Base-by-base conservation (phyloP, 495 filamentous ascomycete genomes). In the Hyaloscypha finlandica region DNA sequence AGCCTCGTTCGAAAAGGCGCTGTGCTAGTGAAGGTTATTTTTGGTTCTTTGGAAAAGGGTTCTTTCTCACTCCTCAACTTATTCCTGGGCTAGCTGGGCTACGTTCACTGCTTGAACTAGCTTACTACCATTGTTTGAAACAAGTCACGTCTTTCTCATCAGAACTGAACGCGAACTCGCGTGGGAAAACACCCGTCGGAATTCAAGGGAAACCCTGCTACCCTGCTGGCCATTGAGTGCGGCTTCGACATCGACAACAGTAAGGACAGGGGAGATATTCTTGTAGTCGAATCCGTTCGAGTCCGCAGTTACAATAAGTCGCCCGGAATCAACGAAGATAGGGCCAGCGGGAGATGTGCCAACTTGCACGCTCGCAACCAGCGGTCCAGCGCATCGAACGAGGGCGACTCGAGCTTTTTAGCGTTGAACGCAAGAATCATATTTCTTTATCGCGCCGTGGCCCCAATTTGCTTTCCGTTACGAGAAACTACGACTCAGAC, bases 281-380 rank as follows among this genome's bases (percentile, higher is more conserved):
- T 59, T 31, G 31, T 52, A 70, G 56, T 48, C 22, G 25, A 68
- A 71, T 53, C 69, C 55, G 42, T 72, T 53, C 19, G 72, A 72
- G 42, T 74, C 70, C 32, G 72, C 72, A 9, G 70, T 74, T 16
- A 74, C 68, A 45, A 68, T 57, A 37, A 68, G 31, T 16, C 65
- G 39, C 8, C 61, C 69, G 14, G n/a, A 16, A 20, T 67, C 68
- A 31, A 70, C 65, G 31, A 73, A 62, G 12, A 59, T 64, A 16
- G 74, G 33, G 37, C 69, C 74, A 19, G 74, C 71, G 16, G 73
- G 73, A 30, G 65, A 65, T 12, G 73, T 74, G 39, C 70, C 73
- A 9, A 76, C 71, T 59, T 70, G 68, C 42, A 76, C 74, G 29
- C 61, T 72, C 8, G 68, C 73, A 20, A 64, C 31, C 6, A 76